Percentiles rank a stretch among this genome's conserved stretches.
These are phyloP conservation scores for Veloporphyrellus conicus DNA, from an alignment of 1,284 basidiomycete genomes.

Conservation along the genomic window DNA sequence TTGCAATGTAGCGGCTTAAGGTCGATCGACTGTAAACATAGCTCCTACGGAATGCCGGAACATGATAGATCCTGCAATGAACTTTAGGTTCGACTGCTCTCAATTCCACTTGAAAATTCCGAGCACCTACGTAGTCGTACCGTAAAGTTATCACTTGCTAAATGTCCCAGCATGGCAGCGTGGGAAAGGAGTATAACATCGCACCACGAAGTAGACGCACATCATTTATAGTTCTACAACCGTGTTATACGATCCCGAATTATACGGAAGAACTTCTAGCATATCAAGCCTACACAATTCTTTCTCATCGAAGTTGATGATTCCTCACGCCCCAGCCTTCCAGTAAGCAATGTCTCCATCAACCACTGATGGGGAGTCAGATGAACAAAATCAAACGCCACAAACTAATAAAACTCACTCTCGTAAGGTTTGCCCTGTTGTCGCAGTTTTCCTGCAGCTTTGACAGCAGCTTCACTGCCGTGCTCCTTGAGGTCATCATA, in stretches of 20 bases:
- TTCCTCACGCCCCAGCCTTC: slow-evolving; percentile 59
- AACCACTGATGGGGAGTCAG: slow-evolving; percentile 48
- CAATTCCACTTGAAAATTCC: too few relatives aligned
- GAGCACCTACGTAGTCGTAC: too few relatives aligned
- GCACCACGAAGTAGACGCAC: neutral
- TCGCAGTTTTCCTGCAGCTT: slow-evolving; percentile 91
- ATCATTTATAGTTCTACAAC: neutral
- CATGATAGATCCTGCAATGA: too few relatives aligned
- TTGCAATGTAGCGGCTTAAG: neutral
- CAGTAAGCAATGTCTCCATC: slow-evolving; percentile 85
- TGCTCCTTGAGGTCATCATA: slow-evolving; percentile 90
- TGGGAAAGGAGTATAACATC: too few relatives aligned
- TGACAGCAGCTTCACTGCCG: slow-evolving; percentile 86
- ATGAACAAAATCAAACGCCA: slow-evolving; percentile 1
- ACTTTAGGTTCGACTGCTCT: too few relatives aligned
- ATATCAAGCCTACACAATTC: slow-evolving; percentile 15
- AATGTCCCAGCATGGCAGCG: too few relatives aligned
- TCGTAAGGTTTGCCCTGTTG: slow-evolving; percentile 98
- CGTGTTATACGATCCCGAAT: slow-evolving; percentile 4
- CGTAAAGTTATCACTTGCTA: too few relatives aligned
- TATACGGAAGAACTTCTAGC: slow-evolving; percentile 16
- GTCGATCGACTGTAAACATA: neutral
- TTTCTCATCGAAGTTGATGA: neutral
- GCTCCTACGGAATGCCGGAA: neutral
- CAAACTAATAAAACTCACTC: slow-evolving; percentile 52